Evolutionary conservation across 139 green algal genomes (phyloP).

Genomic region (Chlamydomonas eustigma): DNA sequence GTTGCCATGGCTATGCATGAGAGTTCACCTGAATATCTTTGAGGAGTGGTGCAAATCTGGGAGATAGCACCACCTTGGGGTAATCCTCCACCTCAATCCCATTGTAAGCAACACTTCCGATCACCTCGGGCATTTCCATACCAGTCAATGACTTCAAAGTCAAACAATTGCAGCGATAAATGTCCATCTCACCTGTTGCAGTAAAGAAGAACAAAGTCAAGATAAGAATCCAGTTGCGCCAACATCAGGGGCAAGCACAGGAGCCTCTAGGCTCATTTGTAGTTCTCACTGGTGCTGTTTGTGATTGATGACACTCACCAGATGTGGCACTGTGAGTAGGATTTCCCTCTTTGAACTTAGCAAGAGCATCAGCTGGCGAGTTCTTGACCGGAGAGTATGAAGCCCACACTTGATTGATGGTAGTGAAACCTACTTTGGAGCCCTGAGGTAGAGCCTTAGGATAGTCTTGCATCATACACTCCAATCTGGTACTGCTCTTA

Average conservation of each 20-base stretch:
- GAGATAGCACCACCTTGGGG: conserved; percentile 72
- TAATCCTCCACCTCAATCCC: conserved; percentile 58
- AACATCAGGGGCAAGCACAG: too few relatives aligned
- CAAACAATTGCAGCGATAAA: conserved; percentile 47
- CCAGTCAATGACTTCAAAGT: conserved; percentile 17
- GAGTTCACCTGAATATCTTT: conserved; percentile 62
- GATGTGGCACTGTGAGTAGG: conserved; percentile 88
- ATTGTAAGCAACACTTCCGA: conserved; percentile 43
- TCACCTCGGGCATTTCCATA: conserved; percentile 19
- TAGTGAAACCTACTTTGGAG: conserved; percentile 89
- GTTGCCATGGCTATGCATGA: too few relatives aligned
- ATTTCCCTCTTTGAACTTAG: conserved; percentile 73
- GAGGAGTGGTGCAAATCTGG: conserved; percentile 70
- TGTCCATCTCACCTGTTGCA: conserved; percentile 43
- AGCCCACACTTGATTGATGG: conserved; percentile 90
- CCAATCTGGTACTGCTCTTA: conserved; percentile 92
- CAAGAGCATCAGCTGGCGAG: conserved; percentile 71
- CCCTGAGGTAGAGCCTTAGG: conserved; percentile 62
- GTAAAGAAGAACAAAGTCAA: background rate
- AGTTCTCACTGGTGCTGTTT: too few relatives aligned
- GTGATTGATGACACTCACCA: conserved; percentile 51
- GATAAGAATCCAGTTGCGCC: too few relatives aligned
- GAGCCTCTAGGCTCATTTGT: too few relatives aligned
- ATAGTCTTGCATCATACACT: conserved; percentile 99
- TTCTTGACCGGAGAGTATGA: conserved; percentile 98